Evolutionary conservation across 257 asterid genomes (phyloP), one percentile per base, ranked within the genome.

Genomic region (Scutellaria galericulata): DNA sequence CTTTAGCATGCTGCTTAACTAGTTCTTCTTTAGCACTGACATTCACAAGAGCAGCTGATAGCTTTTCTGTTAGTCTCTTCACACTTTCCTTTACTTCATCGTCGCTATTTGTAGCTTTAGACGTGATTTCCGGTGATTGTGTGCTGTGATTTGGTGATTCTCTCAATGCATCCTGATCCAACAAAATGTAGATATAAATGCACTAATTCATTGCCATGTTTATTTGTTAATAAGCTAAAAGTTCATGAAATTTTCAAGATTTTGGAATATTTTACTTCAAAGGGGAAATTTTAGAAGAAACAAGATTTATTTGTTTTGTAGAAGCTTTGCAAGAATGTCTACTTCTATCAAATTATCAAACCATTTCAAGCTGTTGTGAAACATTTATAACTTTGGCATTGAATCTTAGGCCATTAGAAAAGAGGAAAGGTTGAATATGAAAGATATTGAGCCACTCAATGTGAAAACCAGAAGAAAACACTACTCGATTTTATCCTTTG

Each of bases 1-100:
- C 97, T 79, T 85, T 90, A 15, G 93, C 87, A 55, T 90, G 97
- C 82, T 90, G 97, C 81, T 90, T 88, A 56, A 88, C 97, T 7
- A 90, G 80, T 61, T 90, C 97, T 74, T 90, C 97, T 83, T 90
- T 90, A 59, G 92, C 90, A 18, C 96, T 86, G 51, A 88, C 85
- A 72, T 90, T 90, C 54, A 88, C 88, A 45, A 90, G 91, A 31
- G 97, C 97, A 62, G 97, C 91, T 18, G 97, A 85, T 78, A 90
- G 79, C 79, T 84, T 88, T 53, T 83, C 89, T n/a, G 87, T 85
- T 60, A 90, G 81, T 67, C 81, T 79, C 57, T 78, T 84, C 68
- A 90, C 73, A 46, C 66, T 84, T 45, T 85, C 91, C 64, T 79
- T 81, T n/a, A 76, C 54, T 77, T 85, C 89, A 9, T 85, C 87